Percentiles rank a stretch among this genome's conserved stretches.
phyloP scores from a whole-genome alignment of 176 grass and related monocot genomes.

The Musa acuminata region DNA sequence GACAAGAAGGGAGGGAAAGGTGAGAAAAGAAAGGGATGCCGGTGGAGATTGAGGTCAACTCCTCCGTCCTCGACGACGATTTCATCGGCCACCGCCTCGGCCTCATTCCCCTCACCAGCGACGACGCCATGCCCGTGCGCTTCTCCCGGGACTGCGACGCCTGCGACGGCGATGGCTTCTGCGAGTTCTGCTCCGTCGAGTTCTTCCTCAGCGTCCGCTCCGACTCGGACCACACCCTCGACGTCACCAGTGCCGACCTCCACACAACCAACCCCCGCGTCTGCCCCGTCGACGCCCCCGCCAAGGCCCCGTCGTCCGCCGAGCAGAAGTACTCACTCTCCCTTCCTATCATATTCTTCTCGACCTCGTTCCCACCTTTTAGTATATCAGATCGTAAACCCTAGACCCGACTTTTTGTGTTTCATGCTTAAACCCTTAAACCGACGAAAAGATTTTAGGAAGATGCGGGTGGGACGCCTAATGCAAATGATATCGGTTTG shows the following conservation, averaged over 20 bases:
- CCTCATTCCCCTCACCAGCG: slow-evolving; percentile 86
- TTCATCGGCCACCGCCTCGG: slow-evolving; percentile 88
- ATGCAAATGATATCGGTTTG: no score
- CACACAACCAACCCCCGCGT: slow-evolving; percentile 50
- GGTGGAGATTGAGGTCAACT: slow-evolving; percentile 30
- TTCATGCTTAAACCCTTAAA: neutral
- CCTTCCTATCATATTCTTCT: neutral
- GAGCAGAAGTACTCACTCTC: slow-evolving; percentile 41
- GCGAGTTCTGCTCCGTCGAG: slow-evolving; percentile 50
- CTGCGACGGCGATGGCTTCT: slow-evolving; percentile 15
- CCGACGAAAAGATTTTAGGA: no score
- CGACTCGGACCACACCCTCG: slow-evolving; percentile 75
- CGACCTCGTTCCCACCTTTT: neutral
- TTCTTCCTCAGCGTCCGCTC: slow-evolving; percentile 65
- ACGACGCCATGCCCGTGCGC: slow-evolving; percentile 73
- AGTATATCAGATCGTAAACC: neutral
- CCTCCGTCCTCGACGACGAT: slow-evolving; percentile 93
- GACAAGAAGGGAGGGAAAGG: no score
- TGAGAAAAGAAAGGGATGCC: no score
- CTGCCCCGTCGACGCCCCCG: slow-evolving; percentile 49
- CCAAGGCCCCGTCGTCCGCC: slow-evolving; percentile 15
- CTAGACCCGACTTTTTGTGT: neutral
- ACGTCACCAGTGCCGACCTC: slow-evolving; percentile 79
- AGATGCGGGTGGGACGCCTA: no score
- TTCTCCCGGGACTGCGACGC: slow-evolving; percentile 93